Evolutionary conservation across 1,284 basidiomycete genomes (phyloP), one percentile per base, ranked within the genome.

Genomic region (Trichosporon ovoides): DNA sequence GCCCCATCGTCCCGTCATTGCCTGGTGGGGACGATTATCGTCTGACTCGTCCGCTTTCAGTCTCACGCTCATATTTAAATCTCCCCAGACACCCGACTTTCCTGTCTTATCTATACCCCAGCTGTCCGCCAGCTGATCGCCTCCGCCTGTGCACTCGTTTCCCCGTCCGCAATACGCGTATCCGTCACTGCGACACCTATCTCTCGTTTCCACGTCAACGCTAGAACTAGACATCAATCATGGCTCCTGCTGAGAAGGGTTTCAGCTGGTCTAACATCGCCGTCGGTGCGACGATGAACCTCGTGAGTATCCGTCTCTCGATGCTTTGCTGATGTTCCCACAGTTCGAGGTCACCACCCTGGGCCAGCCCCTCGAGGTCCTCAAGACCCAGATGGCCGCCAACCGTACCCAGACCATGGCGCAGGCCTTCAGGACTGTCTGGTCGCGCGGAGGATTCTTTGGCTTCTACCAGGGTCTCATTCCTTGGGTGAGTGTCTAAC

Each of bases 401-500:
- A 92, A 93, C 80, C 85, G 93, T 61, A 85, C 83, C 13, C 91
- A 98, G 76, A 83, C 87, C 13, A 97, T 99, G 93, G 68, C 81
- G 60, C 85, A 93, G 73, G 95, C 96, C 10, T 82, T 91, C 68
- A 81, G 82, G 66, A 87, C 87, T 6, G 91, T 98, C 60, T 95
- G 91, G 88, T 84, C 86, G 68, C 87, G 96, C 66, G 96, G 96
- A 66, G 93, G 95, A 64, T 77, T 89, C 57, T 75, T 81, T 38
- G 96, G 96, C 48, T 94, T 97, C 82, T 99, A 93, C 80, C 96
- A 99, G 79, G 96, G 96, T 67, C 84, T 99, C 59, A 98, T 98
- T 75, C 96, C 95, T 69, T 98, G 95, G 95, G 90, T 91, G 67
- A 64, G 85, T 77, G 7, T 52, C 13, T 12, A 3, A 22, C 7